These are phyloP conservation scores for Betula pendula DNA, from an alignment of 306 rosid species.

Conservation along the genomic window DNA sequence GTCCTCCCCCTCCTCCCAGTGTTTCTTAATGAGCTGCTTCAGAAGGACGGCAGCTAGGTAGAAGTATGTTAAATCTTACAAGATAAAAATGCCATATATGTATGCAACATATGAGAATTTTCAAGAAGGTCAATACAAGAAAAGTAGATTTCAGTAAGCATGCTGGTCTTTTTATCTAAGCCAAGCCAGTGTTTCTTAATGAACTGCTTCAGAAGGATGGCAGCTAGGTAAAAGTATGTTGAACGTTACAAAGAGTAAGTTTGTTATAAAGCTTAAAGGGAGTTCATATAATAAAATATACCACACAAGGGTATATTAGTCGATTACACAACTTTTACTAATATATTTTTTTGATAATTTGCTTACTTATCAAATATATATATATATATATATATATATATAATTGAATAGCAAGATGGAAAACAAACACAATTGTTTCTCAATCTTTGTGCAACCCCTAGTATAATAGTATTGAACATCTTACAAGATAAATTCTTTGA, in stretches of 20 bases:
- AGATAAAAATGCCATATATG: slow-evolving; percentile 21
- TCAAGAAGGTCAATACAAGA: slow-evolving; percentile 7
- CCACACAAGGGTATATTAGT: too few species aligned
- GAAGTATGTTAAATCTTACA: slow-evolving; percentile 59
- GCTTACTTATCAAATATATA: too few species aligned
- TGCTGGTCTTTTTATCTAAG: background rate
- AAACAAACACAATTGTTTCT: too few species aligned
- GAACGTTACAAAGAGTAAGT: slow-evolving; percentile 32
- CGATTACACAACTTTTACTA: too few species aligned
- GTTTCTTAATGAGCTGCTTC: slow-evolving; percentile 86
- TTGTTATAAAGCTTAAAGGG: too few species aligned
- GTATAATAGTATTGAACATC: too few species aligned
- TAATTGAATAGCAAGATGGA: too few species aligned
- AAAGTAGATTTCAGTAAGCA: slow-evolving; percentile 20
- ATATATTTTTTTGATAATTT: too few species aligned
- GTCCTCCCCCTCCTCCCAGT: slow-evolving; percentile 90
- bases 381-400: too few species aligned
- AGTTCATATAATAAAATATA: too few species aligned
- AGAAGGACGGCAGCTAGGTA: slow-evolving; percentile 99
- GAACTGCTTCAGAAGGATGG: slow-evolving; percentile 87
- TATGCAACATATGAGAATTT: slow-evolving; percentile 18
- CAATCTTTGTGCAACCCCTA: too few species aligned
- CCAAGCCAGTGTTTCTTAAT: slow-evolving; percentile 73
- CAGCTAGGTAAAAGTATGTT: slow-evolving; percentile 76
- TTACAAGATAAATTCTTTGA: background rate